Evolutionary conservation across 2,329 filamentous ascomycete species (phyloP), one percentile per base, ranked within the genome.

Genomic region (Sclerotinia borealis): DNA sequence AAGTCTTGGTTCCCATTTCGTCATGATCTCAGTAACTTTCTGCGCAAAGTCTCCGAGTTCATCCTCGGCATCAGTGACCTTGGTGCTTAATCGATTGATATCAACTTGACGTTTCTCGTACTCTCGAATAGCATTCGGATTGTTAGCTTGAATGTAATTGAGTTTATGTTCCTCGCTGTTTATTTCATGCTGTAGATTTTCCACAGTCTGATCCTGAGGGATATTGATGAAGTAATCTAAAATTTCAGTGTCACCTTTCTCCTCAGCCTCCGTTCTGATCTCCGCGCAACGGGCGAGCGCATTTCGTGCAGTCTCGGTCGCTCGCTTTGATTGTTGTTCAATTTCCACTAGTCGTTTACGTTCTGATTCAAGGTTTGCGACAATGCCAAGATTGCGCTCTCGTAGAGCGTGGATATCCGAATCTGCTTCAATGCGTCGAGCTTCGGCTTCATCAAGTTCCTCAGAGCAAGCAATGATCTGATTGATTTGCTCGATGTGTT

Each of bases 1-100:
- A 2, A 99, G 81, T 70, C 83, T 79, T 0, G 92, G 92, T 76
- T 98, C 95, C 91, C 92, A 99, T 67, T 84, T 80, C 19, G 79
- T 79, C 70, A 88, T 87, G 62, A 96, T 77, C 43, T 85, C 81
- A 0, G 79, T 76, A 66, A 96, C 93, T 52, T 83, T 80, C 15
- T 74, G 72, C 19, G 80, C 79, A 19, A 88, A 76, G 3, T 80
- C 76, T 2, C 80, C 80, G 11, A 95, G 78, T 60, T 83, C 81
- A 6, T 74, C 74, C 36, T 82, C 80, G 48, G 84, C 79, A 3
- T 80, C 77, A 9, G 83, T 80, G 27, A 89, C 77, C 72, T 87
- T 87, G 19, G 77, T 77, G 65, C 80, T 80, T n/a, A 91, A 77
- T 63, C 80, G 82, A 52, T 86, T 80, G 61, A 99, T 96, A 64